Evolutionary conservation across 441 rosid genomes (phyloP), one percentile per base, ranked within the genome.

Genomic region (Gossypium schwendimanii): DNA sequence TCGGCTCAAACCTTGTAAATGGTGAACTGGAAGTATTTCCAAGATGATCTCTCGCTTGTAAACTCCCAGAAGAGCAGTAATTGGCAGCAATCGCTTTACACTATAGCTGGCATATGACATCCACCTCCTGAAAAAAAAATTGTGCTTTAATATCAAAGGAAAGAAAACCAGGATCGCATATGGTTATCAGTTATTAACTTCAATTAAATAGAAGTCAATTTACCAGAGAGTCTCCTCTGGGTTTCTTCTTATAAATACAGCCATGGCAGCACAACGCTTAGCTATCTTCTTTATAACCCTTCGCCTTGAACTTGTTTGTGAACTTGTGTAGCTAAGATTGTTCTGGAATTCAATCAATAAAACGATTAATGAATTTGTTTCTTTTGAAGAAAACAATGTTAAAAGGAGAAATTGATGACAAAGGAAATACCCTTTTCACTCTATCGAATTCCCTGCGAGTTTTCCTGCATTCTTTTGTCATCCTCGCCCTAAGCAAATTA

Each of bases 1-100:
- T 53, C 6, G 0, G 47, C 18, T 33, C 74, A 45, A 49, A 82
- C 85, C 85, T 82, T 45, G 17, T 11, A 66, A 58, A 39, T 69
- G 55, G 20, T 70, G 17, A 67, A 76, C 3, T 2, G 36, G 39
- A 47, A 60, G 61, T 24, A 63, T 75, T 60, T 63, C 74, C 9
- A 70, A n/a, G 65, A 79, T 3, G 3, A 41, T 59, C 21, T 65
- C 74, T 23, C 73, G 59, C 12, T 63, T 80, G 28, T 68, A 54
- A 10, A 75, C 59, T 39, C 62, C 63, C 31, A 55, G 17, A 64
- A 76, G 11, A 58, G 70, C 45, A 26, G 65, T 54, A 1, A 50
- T 47, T 75, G 23, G 72, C 3, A 63, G 75, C 23, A 70, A 77
- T 54, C 39, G 59, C 50, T 58, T n/a, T 21, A 41, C 33, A 55